These are phyloP conservation scores for Monosiga brevicollis DNA, from an alignment of 78 protist genomes.

Conservation along the genomic window DNA sequence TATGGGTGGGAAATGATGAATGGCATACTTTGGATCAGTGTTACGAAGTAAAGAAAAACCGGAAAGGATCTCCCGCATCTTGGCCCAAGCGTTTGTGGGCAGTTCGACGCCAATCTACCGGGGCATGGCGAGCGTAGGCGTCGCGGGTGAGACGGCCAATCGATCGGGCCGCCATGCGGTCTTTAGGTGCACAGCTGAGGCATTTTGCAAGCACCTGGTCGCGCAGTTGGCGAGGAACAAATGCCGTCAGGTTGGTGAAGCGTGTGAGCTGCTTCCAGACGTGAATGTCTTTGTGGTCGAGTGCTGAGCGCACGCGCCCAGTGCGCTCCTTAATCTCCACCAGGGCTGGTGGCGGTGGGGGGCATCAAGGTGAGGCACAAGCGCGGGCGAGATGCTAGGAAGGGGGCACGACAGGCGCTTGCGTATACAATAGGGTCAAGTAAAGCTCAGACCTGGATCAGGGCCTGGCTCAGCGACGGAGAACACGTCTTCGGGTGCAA, in stretches of 20 bases:
- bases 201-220: background rate
- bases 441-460: conserved; percentile 1
- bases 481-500: background rate
- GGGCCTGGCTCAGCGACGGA: background rate
- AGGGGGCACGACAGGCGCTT: background rate
- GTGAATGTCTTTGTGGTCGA: background rate
- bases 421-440: background rate
- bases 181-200: too few relatives aligned
- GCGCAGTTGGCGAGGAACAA: conserved; percentile 1
- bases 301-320: background rate
- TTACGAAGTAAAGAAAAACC: too few relatives aligned
- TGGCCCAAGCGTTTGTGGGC: conserved; percentile 41
- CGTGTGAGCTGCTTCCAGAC: conserved; percentile 22
- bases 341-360: background rate
- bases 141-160: too few relatives aligned
- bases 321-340: background rate
- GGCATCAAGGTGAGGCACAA: background rate
- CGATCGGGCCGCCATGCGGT: too few relatives aligned
- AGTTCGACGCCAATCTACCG: too few relatives aligned
- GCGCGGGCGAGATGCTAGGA: background rate
- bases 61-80: conserved; percentile 28
- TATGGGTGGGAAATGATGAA: too few relatives aligned
- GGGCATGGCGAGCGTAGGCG: too few relatives aligned
- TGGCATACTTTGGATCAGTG: too few relatives aligned
- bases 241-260: background rate